A percentile compares a stretch with the other conserved stretches of the same genome.
Evolutionary conservation across 1,284 basidiomycete species (phyloP).

Genomic region (Blastosporella zonata): DNA sequence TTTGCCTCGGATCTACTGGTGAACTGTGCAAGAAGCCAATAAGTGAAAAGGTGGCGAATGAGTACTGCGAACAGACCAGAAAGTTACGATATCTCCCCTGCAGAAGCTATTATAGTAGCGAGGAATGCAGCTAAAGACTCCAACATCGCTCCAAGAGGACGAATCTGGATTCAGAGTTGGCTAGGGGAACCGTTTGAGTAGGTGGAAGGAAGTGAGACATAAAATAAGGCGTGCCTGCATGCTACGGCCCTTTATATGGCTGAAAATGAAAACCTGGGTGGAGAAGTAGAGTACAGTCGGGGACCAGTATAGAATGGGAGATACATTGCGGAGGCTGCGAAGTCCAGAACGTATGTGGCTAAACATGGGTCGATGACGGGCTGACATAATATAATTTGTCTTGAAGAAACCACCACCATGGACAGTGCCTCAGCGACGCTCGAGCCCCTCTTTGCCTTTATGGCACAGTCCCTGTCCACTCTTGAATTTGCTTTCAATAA

Average conservation of each 20-base stretch:
- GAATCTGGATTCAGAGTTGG: slow-evolving; percentile 75
- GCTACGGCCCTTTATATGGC: slow-evolving; percentile 59
- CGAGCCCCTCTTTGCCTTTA: slow-evolving; percentile 59
- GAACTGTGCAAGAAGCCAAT: slow-evolving; percentile 40
- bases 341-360: slow-evolving; percentile 7
- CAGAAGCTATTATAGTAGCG: slow-evolving; percentile 34
- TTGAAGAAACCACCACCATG: no score
- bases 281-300: slow-evolving; percentile 51
- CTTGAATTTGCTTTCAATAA: slow-evolving; percentile 64
- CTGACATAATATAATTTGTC: no score
- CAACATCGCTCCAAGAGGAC: slow-evolving; percentile 59
- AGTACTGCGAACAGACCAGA: slow-evolving; percentile 41
- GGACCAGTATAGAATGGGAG: slow-evolving; percentile 50
- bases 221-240: slow-evolving; percentile 61
- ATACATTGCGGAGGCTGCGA: slow-evolving; percentile 1
- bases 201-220: background rate
- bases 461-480: slow-evolving; percentile 52
- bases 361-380: background rate
- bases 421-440: slow-evolving; percentile 37
- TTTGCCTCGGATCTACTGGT: slow-evolving; percentile 50
- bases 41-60: background rate
- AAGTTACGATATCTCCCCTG: slow-evolving; percentile 64
- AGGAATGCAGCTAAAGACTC: slow-evolving; percentile 56
- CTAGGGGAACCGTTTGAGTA: slow-evolving; percentile 42
- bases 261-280: slow-evolving; percentile 51